Percentiles rank a stretch among this genome's conserved stretches.
phyloP scores from a whole-genome alignment of 169 alveolate genomes.

The Theileria sp. region DNA sequence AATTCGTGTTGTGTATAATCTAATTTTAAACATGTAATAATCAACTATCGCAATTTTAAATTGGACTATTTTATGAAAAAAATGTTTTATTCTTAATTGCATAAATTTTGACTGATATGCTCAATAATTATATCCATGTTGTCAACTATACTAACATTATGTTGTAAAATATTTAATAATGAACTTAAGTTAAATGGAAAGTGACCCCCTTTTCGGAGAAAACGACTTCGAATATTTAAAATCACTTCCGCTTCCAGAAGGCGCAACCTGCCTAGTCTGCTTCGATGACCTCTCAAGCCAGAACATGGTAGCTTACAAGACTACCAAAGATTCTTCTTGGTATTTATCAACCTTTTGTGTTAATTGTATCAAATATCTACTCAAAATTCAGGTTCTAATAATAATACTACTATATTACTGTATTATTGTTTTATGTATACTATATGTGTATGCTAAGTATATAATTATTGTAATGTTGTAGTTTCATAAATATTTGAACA shows the following conservation, averaged over 20 bases:
- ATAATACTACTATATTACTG: neutral
- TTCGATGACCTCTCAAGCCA: constrained; percentile 47
- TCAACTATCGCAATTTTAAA: neutral
- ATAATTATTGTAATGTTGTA: neutral
- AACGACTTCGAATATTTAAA: neutral
- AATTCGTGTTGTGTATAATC: constrained; percentile 1
- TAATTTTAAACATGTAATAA: neutral
- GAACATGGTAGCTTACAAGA: constrained; percentile 59
- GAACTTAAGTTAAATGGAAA: neutral
- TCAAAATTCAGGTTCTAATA: constrained; percentile 40
- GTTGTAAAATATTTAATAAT: neutral
- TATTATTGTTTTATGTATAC: neutral
- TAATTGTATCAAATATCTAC: constrained; percentile 45
- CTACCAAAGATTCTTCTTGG: constrained; percentile 30
- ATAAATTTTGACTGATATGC: too few species aligned
- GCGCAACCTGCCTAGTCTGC: constrained; percentile 47
- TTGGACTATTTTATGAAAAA: neutral
- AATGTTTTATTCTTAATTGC: neutral
- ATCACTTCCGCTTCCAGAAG: constrained; percentile 5
- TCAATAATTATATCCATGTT: neutral
- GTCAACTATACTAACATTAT: too few species aligned
- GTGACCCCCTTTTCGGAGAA: neutral
- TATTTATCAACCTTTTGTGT: constrained; percentile 56
- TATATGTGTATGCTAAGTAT: neutral
- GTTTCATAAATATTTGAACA: constrained; percentile 46